These are phyloP conservation scores for Acorus gramineus DNA, from an alignment of 106 monocot species.

Conservation along the genomic window DNA sequence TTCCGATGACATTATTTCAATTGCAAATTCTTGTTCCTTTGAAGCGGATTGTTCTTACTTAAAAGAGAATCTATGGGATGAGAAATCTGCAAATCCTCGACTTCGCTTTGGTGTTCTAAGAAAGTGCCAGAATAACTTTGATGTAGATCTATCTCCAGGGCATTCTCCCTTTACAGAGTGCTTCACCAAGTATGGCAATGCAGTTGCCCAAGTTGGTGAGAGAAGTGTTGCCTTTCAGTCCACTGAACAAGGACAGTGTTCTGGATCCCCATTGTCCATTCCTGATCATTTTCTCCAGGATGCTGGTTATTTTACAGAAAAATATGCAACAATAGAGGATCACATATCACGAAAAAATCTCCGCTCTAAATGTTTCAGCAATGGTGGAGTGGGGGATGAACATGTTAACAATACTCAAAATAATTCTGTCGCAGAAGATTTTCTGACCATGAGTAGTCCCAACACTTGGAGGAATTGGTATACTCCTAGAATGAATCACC, in stretches of 20 bases:
- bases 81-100: constrained; percentile 1
- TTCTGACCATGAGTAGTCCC: constrained; percentile 8
- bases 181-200: too few relatives aligned
- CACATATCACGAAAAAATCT: neutral
- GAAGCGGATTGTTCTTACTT: neutral
- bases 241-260: constrained; percentile 13
- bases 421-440: constrained; percentile 4
- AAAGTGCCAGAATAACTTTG: constrained; percentile 18
- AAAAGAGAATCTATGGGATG: neutral
- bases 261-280: constrained; percentile 11
- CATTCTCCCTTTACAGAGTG: too few relatives aligned
- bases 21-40: constrained; percentile 3
- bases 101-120: constrained; percentile 12
- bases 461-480: neutral
- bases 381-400: constrained; percentile 6
- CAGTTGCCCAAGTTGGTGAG: neutral
- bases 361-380: neutral
- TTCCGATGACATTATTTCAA: neutral
- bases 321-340: constrained; percentile 6
- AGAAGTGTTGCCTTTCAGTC: constrained; percentile 6
- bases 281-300: constrained; percentile 2
- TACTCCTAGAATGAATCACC: neutral
- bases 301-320: constrained; percentile 6
- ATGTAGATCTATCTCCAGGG: neutral
- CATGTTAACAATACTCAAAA: constrained; percentile 2